Base-by-base conservation (phyloP, 805 yeast species). In the Candida nanaspora region DNA sequence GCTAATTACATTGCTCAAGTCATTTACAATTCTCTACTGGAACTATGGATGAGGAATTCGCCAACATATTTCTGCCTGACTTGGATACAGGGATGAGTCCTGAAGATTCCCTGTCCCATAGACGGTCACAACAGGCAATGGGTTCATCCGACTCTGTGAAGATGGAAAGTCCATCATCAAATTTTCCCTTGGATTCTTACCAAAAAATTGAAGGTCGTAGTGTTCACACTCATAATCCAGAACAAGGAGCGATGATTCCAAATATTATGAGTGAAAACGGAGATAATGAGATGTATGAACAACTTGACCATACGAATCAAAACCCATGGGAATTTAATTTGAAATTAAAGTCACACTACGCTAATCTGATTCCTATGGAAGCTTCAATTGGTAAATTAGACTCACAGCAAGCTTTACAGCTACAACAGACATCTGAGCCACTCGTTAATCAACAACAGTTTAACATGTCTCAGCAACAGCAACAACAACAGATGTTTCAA, bases 11-110 rank as follows among this genome's bases (percentile, higher is more conserved):
- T n/a, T n/a, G n/a, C n/a, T n/a, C n/a, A n/a, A n/a, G n/a, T n/a
- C n/a, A n/a, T n/a, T n/a, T n/a, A n/a, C n/a, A n/a, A n/a, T n/a
- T n/a, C n/a, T n/a, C n/a, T n/a, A n/a, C n/a, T n/a, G n/a, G n/a
- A n/a, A 16, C 11, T 3, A 35, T 35, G 38, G 38, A 35, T 20
- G 38, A 35, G 25, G 38, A 35, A 11, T 27, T 35, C n/a, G 38
- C 38, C 10, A 35, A 27, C 19, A 19, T 35, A 9, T 35, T 35
- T 22, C 18, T 35, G 6, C 38, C 38, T 6, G 31, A 35, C 11
- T 19, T 35, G 18, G 11, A 21, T 14, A 6, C 16, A 10, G 30
- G 37, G 9, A 21, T 23, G 11, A 14, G 22, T 11, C 15, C n/a
- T 18, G 11, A 20, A 15, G 9, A 18, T 25, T 19, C 23, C 14